Percentiles rank a stretch among this genome's conserved stretches.
Conservation (phyloP, 164 flowering plant species). For the Vitis rotundifolia region DNA sequence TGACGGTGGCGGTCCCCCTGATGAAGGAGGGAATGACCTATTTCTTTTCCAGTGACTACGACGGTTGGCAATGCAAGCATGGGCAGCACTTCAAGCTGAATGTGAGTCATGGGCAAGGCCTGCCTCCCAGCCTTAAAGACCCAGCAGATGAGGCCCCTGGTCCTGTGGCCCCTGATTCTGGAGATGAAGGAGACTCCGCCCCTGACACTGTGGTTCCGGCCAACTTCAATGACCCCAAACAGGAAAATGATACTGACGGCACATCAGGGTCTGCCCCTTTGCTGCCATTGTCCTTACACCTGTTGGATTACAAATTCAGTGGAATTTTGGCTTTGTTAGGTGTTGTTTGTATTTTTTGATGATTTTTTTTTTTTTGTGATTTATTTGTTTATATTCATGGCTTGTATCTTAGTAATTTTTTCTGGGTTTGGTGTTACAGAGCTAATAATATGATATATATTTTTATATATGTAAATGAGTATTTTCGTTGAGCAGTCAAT, state of each 20-base stretch:
- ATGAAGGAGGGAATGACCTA: constrained; percentile 66
- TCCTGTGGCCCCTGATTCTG: constrained; percentile 41
- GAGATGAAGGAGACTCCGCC: constrained; percentile 47
- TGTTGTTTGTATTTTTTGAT: constrained; percentile 16
- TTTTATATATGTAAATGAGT: no score
- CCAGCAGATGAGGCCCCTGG: constrained; percentile 42
- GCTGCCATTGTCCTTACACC: constrained; percentile 10
- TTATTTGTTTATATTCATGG: neutral
- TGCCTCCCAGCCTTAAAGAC: constrained; percentile 51
- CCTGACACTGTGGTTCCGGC: constrained; percentile 72
- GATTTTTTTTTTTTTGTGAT: neutral
- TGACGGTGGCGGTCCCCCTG: constrained; percentile 61
- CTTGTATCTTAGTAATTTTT: neutral
- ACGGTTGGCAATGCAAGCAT: constrained; percentile 79
- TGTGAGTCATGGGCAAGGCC: constrained; percentile 77
- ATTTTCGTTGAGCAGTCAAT: no score
- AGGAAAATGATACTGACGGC: constrained; percentile 27
- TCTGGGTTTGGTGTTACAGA: neutral
- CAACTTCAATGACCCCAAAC: constrained; percentile 57
- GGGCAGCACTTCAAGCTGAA: constrained; percentile 79
- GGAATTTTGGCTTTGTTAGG: constrained; percentile 23
- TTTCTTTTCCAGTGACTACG: constrained; percentile 86
- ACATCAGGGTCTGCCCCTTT: constrained; percentile 34
- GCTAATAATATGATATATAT: neutral
- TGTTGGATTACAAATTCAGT: constrained; percentile 11